Conservation (phyloP, 225 moss, liverwort and hornwort species). For the Marchantia paleacea region DNA sequence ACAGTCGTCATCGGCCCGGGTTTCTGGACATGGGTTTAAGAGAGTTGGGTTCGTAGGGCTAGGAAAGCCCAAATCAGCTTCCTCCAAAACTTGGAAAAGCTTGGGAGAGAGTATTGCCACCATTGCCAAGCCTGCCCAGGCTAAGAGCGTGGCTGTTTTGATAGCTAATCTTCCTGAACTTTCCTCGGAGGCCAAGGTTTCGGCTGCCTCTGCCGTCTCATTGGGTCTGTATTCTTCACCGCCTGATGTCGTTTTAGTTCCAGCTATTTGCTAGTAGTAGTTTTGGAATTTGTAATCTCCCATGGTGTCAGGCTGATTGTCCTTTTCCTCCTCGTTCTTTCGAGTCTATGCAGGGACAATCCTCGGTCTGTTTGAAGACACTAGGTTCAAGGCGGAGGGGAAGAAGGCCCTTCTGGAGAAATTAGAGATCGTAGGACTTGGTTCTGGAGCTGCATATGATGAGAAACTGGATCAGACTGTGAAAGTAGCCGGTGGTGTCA, state of each 20-base stretch:
- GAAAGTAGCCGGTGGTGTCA: conserved; percentile 67
- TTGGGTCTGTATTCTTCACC: conserved; percentile 22
- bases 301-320: background rate
- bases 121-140: conserved; percentile 57
- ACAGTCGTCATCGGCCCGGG: conserved; percentile 60
- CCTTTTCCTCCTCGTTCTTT: background rate
- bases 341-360: conserved; percentile 40
- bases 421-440: conserved; percentile 66
- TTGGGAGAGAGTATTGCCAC: conserved; percentile 70
- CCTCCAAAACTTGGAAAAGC: conserved; percentile 57
- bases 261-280: background rate
- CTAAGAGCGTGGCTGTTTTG: conserved; percentile 51
- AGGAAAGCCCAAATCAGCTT: conserved; percentile 50
- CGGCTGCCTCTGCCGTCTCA: conserved; percentile 51
- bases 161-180: conserved; percentile 42
- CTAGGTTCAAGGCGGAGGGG: conserved; percentile 75
- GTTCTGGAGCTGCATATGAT: conserved; percentile 38
- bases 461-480: conserved; percentile 49
- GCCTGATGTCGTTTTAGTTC: background rate
- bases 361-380: conserved; percentile 71
- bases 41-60: conserved; percentile 76
- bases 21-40: conserved; percentile 74
- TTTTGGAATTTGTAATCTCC: background rate
- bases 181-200: conserved; percentile 35
- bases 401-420: conserved; percentile 62